A percentile compares a stretch with the other conserved stretches of the same genome.
These are phyloP conservation scores for Chimonanthus praecox DNA, from an alignment of 164 flowering plant genomes.

Conservation along the genomic window DNA sequence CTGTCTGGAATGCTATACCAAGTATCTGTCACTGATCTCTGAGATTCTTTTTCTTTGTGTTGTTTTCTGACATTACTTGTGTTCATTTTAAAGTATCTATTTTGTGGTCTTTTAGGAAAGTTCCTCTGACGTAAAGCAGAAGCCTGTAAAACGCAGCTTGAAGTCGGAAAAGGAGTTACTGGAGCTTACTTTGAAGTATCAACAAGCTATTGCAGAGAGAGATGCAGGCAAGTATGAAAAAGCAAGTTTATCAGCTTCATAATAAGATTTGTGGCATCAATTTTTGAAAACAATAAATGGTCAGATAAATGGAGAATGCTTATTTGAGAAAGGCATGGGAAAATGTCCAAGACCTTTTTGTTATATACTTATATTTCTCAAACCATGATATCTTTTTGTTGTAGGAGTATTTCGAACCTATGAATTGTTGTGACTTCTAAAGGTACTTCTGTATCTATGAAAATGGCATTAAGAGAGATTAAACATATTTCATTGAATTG, in stretches of 20 bases:
- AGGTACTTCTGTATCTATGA: background rate
- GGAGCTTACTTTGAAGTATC: constrained; percentile 83
- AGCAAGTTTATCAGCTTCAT: background rate
- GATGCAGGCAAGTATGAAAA: constrained; percentile 56
- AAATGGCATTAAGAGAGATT: too few relatives aligned
- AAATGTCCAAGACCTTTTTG: background rate
- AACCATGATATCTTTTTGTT: background rate
- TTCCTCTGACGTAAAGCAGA: constrained; percentile 62
- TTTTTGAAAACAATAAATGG: background rate
- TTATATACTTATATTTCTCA: background rate
- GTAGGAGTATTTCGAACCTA: too few relatives aligned
- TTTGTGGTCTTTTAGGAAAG: constrained; percentile 36
- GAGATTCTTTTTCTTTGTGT: background rate
- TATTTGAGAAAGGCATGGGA: background rate
- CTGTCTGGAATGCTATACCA: background rate
- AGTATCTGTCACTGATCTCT: background rate
- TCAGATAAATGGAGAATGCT: background rate
- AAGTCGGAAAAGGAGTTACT: constrained; percentile 81
- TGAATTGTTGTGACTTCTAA: background rate
- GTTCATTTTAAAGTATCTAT: background rate
- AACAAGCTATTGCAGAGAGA: constrained; percentile 86
- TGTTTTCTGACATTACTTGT: background rate
- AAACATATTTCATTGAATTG: too few relatives aligned
- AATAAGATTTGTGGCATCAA: background rate
- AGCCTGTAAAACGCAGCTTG: constrained; percentile 54